Percentiles rank a stretch among this genome's conserved stretches.
Conservation (phyloP, 441 rosid genomes). For the Lepidium campestre region DNA sequence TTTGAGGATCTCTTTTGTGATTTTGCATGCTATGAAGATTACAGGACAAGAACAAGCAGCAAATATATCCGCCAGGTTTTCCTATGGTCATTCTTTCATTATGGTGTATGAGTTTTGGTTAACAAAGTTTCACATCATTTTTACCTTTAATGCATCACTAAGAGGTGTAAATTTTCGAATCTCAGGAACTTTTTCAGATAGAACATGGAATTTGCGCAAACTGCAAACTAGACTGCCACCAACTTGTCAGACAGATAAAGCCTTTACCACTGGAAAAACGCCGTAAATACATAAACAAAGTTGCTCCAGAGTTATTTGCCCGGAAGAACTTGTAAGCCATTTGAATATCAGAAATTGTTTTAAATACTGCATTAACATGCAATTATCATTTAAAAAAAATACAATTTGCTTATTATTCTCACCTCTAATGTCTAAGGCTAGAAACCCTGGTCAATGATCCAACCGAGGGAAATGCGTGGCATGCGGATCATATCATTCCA, state of each 20-base stretch:
- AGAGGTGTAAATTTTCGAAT: constrained; percentile 5
- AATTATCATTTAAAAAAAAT: background rate
- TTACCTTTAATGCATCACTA: constrained; percentile 2
- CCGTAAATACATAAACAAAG: constrained; percentile 43
- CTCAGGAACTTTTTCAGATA: constrained; percentile 83
- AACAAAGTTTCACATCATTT: background rate
- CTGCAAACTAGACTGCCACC: constrained; percentile 85
- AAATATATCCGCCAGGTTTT: constrained; percentile 77
- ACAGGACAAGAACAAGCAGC: constrained; percentile 78
- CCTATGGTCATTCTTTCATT: background rate
- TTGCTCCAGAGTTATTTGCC: constrained; percentile 65
- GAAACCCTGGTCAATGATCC: constrained; percentile 79
- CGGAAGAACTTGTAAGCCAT: constrained; percentile 62
- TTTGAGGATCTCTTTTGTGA: constrained; percentile 95
- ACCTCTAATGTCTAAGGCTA: constrained; percentile 42
- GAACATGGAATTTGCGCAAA: constrained; percentile 82
- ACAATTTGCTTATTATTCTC: constrained; percentile 5
- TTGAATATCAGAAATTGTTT: no score
- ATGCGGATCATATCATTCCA: constrained; percentile 91
- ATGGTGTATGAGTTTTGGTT: background rate
- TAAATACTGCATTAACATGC: background rate
- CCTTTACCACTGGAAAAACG: constrained; percentile 72
- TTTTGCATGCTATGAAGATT: constrained; percentile 81
- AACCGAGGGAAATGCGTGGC: constrained; percentile 88
- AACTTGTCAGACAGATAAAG: constrained; percentile 60